Base-by-base conservation (phyloP, 768 basidiomycete species). In the Lactarius evosmus region DNA sequence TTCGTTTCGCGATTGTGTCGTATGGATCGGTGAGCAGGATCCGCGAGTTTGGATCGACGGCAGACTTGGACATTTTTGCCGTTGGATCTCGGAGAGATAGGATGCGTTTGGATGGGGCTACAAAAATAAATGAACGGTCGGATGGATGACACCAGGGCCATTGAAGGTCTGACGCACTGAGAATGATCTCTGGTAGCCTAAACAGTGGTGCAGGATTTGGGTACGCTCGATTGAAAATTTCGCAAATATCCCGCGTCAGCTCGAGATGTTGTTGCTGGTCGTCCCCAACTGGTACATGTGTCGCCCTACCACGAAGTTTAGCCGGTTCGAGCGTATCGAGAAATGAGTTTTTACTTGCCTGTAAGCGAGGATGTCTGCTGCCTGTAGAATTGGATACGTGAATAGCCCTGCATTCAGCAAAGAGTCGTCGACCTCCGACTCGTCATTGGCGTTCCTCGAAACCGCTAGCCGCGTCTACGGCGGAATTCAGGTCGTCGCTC, bases 211-310 rank as follows among this genome's bases (percentile, higher is more conserved):
- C 44, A 11, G 77, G 75, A 19, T 69, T 70, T 46, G 77, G 75
- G 73, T 85, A 93, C 19, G 80, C 81, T 8, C 83, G 80, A 72
- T 98, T 98, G 78, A 96, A 96, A 8, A 76, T 77, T 19, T 91
- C 85, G 0, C 92, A 94, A 12, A 97, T 76, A 69, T 95, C 93
- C 33, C 93, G 85, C 19, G 83, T 82, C 0, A 98, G 84, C 70
- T 97, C 95, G 46, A 98, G 82, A 71, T 98, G 96, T 76, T 98
- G 96, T 25, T 85, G 84, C 72, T 98, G 96, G 73, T 98, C 96
- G 70, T 98, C 95, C 29, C 96, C 96, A 5, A 98, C 95, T 0
- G 96, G 96, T 1, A 98, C 90, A 72, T 95, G 91, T 0, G 94
- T 96, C 2, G 94, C 85, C 69, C 95, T 93, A 66, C 1, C 7